phyloP scores from a whole-genome alignment of 164 flowering plant genomes.

The Magnolia kwangsiensis region DNA sequence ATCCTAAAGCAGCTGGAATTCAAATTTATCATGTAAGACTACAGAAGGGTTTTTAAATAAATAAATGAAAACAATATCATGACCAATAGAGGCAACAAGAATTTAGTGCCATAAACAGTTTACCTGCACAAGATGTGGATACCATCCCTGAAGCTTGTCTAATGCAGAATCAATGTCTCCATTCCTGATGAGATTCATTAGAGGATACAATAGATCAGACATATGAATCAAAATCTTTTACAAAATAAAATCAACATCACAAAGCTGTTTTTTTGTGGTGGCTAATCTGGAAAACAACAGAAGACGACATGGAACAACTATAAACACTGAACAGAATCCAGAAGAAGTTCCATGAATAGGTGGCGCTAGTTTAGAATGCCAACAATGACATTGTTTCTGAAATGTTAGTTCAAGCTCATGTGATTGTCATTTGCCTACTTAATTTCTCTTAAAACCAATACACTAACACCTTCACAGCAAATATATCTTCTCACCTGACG shows the following conservation, averaged over 20 bases:
- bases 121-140: slow-evolving; percentile 90
- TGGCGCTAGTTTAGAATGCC: background rate
- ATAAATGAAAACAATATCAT: background rate
- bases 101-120: slow-evolving; percentile 4
- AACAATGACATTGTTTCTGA: background rate
- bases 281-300: background rate
- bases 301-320: background rate
- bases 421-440: background rate
- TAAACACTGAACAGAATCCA: background rate
- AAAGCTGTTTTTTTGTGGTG: background rate
- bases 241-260: background rate
- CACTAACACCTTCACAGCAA: background rate
- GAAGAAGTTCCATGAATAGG: no score
- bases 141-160: slow-evolving; percentile 65
- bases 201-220: slow-evolving; percentile 18
- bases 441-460: background rate
- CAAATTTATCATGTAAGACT: background rate
- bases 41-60: background rate
- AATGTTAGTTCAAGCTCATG: background rate
- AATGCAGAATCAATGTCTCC: slow-evolving; percentile 83
- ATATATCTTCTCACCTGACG: slow-evolving; percentile 59
- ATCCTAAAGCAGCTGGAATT: background rate
- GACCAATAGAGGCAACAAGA: background rate
- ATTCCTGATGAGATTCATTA: slow-evolving; percentile 69
- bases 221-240: background rate